Evolutionary conservation across 2,329 filamentous ascomycete genomes (phyloP).

Genomic region (Phyllosticta citrichinensis): DNA sequence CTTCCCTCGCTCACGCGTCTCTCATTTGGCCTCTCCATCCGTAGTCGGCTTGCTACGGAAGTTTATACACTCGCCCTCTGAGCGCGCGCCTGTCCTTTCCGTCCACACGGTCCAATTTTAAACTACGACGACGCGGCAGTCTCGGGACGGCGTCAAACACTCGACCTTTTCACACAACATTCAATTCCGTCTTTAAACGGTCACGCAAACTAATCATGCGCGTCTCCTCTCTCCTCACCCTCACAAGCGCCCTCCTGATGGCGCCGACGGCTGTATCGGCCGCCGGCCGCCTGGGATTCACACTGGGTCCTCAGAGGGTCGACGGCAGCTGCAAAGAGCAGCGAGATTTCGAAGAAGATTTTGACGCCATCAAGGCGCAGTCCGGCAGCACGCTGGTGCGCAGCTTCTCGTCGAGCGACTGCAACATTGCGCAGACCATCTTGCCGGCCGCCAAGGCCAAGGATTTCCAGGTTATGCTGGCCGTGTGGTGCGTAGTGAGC

Average conservation of each 20-base stretch:
- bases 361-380: conserved; percentile 46
- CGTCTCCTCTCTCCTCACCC: conserved; percentile 22
- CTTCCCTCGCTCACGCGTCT: not conserved
- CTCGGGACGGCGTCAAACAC: not conserved
- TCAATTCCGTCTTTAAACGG: not conserved
- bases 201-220: conserved; percentile 19
- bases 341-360: conserved; percentile 55
- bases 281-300: conserved; percentile 51
- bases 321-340: conserved; percentile 53
- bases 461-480: conserved; percentile 58
- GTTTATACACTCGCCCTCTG: not conserved
- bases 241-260: conserved; percentile 21
- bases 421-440: conserved; percentile 52
- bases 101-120: not conserved
- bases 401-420: conserved; percentile 58
- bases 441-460: conserved; percentile 55
- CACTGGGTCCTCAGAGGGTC: conserved; percentile 54
- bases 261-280: conserved; percentile 41
- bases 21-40: not conserved
- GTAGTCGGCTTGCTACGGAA: not conserved
- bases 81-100: not conserved
- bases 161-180: not conserved
- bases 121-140: not conserved
- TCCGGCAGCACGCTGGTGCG: conserved; percentile 49
- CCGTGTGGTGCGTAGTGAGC: conserved; percentile 48